Evolutionary conservation across 1,284 basidiomycete genomes (phyloP), one percentile per base, ranked within the genome.

Genomic region (Inonotus hispidus): DNA sequence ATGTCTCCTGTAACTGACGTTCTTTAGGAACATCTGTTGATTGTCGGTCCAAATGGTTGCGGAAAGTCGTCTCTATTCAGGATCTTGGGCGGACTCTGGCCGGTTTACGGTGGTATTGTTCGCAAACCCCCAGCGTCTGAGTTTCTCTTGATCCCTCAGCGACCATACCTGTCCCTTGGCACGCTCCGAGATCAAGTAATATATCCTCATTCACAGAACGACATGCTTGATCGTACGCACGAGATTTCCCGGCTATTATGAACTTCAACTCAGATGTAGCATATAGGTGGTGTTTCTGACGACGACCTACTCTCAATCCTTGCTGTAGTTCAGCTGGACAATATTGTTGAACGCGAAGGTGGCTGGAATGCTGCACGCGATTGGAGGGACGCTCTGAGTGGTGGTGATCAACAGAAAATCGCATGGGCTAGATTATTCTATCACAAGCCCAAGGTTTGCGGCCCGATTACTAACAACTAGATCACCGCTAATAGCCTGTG

Each of bases 381-480:
- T 69, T 99, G 96, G 96, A 82, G 93, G 63, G 95, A 97, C 72
- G 86, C 92, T 0, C 76, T 99, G 37, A 93, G 90, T 66, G 95
- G 92, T 2, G 92, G 90, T 35, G 90, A 92, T 70, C 88, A 92
- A 70, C 90, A 92, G 74, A 90, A 96, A 73, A 92, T 99, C 64
- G 96, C 96, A 0, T 98, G 97, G 94, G 95, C 95, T 5, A 79
- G 96, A 64, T 73, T 99, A 66, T 99, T 98, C 74, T 99, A 98
- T 74, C 96, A 99, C 73, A 81, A 82, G 65, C 96, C 96, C 19
- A 95, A 94, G 80, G 93, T 88, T 67, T 19, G 64, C 73, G 61
- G 19, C 43, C 25, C 60, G 59, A 16, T 16, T 16, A 58, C 35
- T 32, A 45, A 7, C 56, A 46, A 16, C 46, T 56, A 21, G 27